Percentiles rank a stretch among this genome's conserved stretches.
These are phyloP conservation scores for Stenogyne calaminthoides DNA, from an alignment of 305 asterid genomes.

Conservation along the genomic window DNA sequence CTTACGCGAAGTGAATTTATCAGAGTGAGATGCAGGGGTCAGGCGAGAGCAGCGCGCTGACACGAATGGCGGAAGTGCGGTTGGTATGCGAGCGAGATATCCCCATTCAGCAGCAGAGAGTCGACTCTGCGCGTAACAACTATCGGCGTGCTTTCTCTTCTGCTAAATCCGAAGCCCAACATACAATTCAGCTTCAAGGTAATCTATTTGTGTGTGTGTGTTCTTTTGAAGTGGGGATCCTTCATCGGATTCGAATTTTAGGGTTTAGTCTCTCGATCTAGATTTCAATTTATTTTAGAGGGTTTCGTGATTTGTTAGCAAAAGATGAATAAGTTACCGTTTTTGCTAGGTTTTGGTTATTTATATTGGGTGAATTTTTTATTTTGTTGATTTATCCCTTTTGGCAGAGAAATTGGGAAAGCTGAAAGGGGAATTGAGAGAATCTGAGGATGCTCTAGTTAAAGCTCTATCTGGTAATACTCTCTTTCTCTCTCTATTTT, in stretches of 20 bases:
- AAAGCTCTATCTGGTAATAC: constrained; percentile 80
- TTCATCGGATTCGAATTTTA: constrained; percentile 4
- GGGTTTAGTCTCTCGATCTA: constrained; percentile 20
- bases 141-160: constrained; percentile 44
- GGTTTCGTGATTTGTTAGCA: background rate
- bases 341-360: constrained; percentile 1
- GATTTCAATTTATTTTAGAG: background rate
- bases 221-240: background rate
- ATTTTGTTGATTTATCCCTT: constrained; percentile 1
- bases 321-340: background rate
- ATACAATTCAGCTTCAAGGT: constrained; percentile 70
- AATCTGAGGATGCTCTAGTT: constrained; percentile 71
- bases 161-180: constrained; percentile 46
- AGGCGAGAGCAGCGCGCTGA: constrained; percentile 34
- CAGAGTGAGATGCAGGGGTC: constrained; percentile 47
- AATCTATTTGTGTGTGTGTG: background rate
- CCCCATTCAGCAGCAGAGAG: constrained; percentile 58
- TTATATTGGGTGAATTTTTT: constrained; percentile 15
- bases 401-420: constrained; percentile 54
- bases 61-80: constrained; percentile 62
- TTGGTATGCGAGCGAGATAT: constrained; percentile 69
- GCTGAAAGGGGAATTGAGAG: constrained; percentile 65
- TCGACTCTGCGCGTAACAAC: constrained; percentile 43
- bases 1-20: background rate
- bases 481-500: constrained; percentile 4